A percentile compares a stretch with the other conserved stretches of the same genome.
Evolutionary conservation across 176 grass and related monocot genomes (phyloP).

Genomic region (Neostapfia colusana): DNA sequence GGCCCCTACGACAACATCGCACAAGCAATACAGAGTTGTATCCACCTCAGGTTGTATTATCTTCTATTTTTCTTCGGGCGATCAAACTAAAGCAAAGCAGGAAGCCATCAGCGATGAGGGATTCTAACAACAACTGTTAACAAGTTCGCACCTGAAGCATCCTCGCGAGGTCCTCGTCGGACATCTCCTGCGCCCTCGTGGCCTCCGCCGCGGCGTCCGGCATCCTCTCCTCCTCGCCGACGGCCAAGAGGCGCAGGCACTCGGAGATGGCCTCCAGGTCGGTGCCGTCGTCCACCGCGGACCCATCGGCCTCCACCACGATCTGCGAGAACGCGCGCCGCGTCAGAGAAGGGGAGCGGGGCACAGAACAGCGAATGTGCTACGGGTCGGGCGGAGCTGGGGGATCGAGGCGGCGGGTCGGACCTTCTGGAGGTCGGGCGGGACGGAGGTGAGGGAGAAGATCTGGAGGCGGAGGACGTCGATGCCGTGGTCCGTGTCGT

Average conservation of each 20-base stretch:
- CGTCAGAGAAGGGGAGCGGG: background rate
- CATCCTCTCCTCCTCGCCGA: conserved; percentile 30
- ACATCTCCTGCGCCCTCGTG: conserved; percentile 48
- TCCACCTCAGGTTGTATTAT: background rate
- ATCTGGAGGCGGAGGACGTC: conserved; percentile 69
- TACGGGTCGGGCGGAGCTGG: background rate
- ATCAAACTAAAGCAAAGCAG: background rate
- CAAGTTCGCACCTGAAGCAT: conserved; percentile 55
- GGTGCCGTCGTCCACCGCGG: conserved; percentile 56
- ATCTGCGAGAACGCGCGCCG: conserved; percentile 41
- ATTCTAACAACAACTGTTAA: too few species aligned
- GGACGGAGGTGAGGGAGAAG: conserved; percentile 84
- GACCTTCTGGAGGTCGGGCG: conserved; percentile 85
- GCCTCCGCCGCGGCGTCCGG: conserved; percentile 24
- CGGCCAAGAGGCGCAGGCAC: conserved; percentile 52
- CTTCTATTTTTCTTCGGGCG: background rate
- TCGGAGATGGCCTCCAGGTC: conserved; percentile 61
- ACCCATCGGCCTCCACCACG: conserved; percentile 57
- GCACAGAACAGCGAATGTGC: background rate
- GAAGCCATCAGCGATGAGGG: background rate
- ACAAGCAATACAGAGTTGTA: background rate
- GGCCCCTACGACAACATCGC: background rate
- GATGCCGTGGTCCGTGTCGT: conserved; percentile 70
- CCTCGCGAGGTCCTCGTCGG: conserved; percentile 75
- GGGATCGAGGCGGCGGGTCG: background rate